phyloP scores from a whole-genome alignment of 805 yeast genomes.

The Wickerhamomyces alni region DNA sequence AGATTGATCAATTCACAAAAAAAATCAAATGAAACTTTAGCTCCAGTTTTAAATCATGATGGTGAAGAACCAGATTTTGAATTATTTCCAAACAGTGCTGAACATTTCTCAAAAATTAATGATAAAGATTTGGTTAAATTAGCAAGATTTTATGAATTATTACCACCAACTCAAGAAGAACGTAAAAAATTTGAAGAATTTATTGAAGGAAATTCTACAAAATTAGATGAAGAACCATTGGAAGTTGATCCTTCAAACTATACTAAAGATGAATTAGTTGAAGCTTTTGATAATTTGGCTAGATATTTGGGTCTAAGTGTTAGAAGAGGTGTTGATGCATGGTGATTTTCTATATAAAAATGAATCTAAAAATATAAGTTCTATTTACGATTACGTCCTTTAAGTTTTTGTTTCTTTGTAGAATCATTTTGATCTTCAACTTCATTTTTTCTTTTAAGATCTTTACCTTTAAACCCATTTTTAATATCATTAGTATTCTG shows the following conservation, averaged over 20 bases:
- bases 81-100: conserved; percentile 53
- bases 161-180: conserved; percentile 58
- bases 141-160: conserved; percentile 68
- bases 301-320: conserved; percentile 58
- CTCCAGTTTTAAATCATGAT: conserved; percentile 71
- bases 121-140: conserved; percentile 45
- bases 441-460: conserved; percentile 11
- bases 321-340: conserved; percentile 46
- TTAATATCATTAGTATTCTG: background rate
- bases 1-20: conserved; percentile 62
- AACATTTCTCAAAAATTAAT: conserved; percentile 42
- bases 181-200: conserved; percentile 45
- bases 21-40: conserved; percentile 38
- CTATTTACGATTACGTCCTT: conserved; percentile 23
- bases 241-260: conserved; percentile 24
- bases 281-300: conserved; percentile 57
- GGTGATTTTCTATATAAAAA: conserved; percentile 32
- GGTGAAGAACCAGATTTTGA: conserved; percentile 58
- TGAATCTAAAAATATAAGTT: background rate
- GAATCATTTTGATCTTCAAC: background rate
- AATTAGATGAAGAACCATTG: conserved; percentile 28
- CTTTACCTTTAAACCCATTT: too few relatives aligned
- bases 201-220: conserved; percentile 42
- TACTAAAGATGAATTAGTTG: conserved; percentile 43
- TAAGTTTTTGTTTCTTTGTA: conserved; percentile 20